Evolutionary conservation across 768 basidiomycete species (phyloP), one percentile per base, ranked within the genome.

Genomic region (Russula sp.): DNA sequence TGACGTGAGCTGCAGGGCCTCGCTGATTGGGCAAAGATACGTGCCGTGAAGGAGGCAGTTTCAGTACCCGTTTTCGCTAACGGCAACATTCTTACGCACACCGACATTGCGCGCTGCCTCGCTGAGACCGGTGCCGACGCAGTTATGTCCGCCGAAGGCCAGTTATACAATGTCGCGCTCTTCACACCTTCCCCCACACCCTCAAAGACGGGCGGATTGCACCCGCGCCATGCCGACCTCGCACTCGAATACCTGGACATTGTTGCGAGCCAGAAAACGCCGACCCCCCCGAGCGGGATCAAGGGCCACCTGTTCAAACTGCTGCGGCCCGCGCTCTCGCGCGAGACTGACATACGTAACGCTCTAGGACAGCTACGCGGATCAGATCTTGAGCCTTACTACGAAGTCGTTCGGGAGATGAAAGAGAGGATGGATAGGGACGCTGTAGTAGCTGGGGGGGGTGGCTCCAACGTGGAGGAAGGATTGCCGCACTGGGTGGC

Each of bases 271-370:
- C 82, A 89, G 34, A 82, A 84, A 72, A 94, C 93, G 13, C 77
- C 79, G 7, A 94, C 94, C 16, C 70, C 80, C 3, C 70, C 80
- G 16, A 87, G 89, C 67, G 91, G 89, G 0, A 82, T 98, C 68
- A 96, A 96, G 70, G 88, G 91, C 0, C 96, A 99, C 71, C 72
- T 99, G 39, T 99, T 97, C 82, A 92, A 97, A 74, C 73, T 99
- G 39, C 82, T 97, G 76, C 85, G 88, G 0, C 92, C 92, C 0
- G 88, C 86, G 0, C 76, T 98, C 37, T 75, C 70, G 22, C 72
- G 77, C 55, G 84, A 91, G 68, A 78, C 74, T 2, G 93, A 94
- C 70, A 72, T 97, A 62, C 78, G 96, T 47, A 85, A 91, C 61
- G 76, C 76, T 70, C 75, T 98, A 20, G 90, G 91, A 6, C 77